Base-by-base conservation (phyloP, 306 rosid species). In the Quercus glauca region DNA sequence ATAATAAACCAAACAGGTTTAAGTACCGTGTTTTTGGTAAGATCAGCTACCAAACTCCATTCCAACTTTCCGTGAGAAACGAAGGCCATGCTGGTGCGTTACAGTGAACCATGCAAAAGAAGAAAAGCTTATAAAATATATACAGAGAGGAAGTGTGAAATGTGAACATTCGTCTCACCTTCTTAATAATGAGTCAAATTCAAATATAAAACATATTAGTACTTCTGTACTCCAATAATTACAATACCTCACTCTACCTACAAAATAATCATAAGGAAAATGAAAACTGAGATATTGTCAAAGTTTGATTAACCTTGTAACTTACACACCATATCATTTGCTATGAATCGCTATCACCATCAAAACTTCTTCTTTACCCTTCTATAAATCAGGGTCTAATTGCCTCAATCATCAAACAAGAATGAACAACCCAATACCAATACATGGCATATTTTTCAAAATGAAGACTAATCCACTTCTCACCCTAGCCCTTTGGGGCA, bases 21-120 rank as follows among this genome's bases (percentile, higher is more conserved):
- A 67, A 76, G 88, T 90, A 87, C 86, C 96, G 96, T 79, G 95
- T 93, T 85, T 88, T 78, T 81, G 92, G 95, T 89, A 70, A 76
- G 82, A 81, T 79, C 71, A 84, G 87, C 37, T 64, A 45, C 85
- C 84, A 78, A 79, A 49, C 80, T 77, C 79, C 83, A 7, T 79
- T 80, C 79, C 76, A 49, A 69, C 79, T 80, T 65, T 55, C 85
- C 61, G 60, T 72, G 80, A 75, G 58, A 18, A 57, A 78, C 72
- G 53, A 71, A 69, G 53, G 55, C 74, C 82, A 76, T 69, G 81
- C 84, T 83, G 78, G 89, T 83, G 83, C 87, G 65, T 80, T 78
- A 33, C 60, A 83, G 81, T 33, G 25, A 71, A 19, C 25, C 9
- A 26, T 14, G 70, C 19, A 37, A 3, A 31, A 49, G 23, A 28